These are phyloP conservation scores for Laburnicola sp. DNA, from an alignment of 2,329 filamentous ascomycete species.

Conservation along the genomic window DNA sequence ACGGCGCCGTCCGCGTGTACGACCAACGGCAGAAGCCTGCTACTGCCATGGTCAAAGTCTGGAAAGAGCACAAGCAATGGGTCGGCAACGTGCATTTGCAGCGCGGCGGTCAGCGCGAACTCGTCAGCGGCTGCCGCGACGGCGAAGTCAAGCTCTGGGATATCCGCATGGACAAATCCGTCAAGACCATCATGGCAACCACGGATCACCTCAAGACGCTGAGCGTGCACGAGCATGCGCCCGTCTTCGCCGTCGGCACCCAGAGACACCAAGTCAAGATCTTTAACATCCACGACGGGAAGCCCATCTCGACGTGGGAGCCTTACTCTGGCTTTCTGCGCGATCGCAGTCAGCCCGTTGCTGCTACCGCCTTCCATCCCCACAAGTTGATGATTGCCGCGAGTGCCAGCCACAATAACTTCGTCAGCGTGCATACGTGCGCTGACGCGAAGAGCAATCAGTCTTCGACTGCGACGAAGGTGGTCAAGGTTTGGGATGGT, in stretches of 20 bases:
- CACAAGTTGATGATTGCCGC: slow-evolving; percentile 90
- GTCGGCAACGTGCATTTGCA: slow-evolving; percentile 97
- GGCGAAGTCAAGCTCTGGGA: slow-evolving; percentile 97
- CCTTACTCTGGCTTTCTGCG: slow-evolving; percentile 89
- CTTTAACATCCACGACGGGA: slow-evolving; percentile 80
- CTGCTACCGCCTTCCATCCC: slow-evolving; percentile 90
- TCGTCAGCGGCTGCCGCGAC: slow-evolving; percentile 86
- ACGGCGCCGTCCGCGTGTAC: slow-evolving; percentile 91
- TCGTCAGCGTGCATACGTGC: slow-evolving; percentile 80
- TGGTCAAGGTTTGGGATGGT: slow-evolving; percentile 42
- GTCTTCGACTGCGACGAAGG: slow-evolving; percentile 21
- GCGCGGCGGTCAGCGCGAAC: slow-evolving; percentile 86
- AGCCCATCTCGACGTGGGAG: slow-evolving; percentile 78
- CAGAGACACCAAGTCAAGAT: slow-evolving; percentile 86
- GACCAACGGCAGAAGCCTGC: slow-evolving; percentile 83
- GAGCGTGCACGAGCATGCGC: slow-evolving; percentile 93
- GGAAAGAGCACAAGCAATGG: slow-evolving; percentile 96
- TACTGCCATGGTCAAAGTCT: slow-evolving; percentile 92
- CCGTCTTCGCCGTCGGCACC: slow-evolving; percentile 93
- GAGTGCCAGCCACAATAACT: slow-evolving; percentile 81
- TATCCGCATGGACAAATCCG: slow-evolving; percentile 78
- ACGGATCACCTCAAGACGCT: slow-evolving; percentile 79
- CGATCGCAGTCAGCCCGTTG: slow-evolving; percentile 78
- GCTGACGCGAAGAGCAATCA: slow-evolving; percentile 28
- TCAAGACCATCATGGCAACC: slow-evolving; percentile 74